Evolutionary conservation across 2,329 filamentous ascomycete species (phyloP), one percentile per base, ranked within the genome.

Genomic region (Emmonsiellopsis sp.): DNA sequence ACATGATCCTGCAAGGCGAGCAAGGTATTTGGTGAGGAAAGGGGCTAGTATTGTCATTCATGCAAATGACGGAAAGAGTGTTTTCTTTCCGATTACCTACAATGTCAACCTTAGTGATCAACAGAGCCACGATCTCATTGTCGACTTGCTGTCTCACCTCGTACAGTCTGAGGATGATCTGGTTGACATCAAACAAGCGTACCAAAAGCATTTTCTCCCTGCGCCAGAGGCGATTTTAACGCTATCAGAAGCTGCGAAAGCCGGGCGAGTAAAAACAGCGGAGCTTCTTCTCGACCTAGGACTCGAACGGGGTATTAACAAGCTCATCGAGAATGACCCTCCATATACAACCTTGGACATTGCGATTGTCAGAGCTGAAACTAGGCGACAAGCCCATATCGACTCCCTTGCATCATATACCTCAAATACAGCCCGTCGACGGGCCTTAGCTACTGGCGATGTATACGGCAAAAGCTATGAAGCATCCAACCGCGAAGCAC

Each of bases 41-140:
- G 63, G 61, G n/a, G 63, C 62, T 11, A 46, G 56, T 41, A 37
- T 58, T 7, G 51, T 56, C 13, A 41, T 46, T 13, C 40, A 45
- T 11, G 56, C 51, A 3, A 51, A 50, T 15, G 50, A 52, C 30
- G 58, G 52, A 8, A 58, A 56, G 45, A 62, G 64, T 40, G 57
- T 63, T 10, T 58, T 65, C 37, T 62, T 58, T 40, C 51, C 56
- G 5, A 57, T 65, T 9, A 55, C 52, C 31, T 57, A 58, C 31
- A 65, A 65, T 38, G 46, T 43, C 10, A 38, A 48, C 16, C 42
- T 65, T 2, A 58, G 49, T 10, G 63, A 65, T 47, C 50, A 62
- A 49, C 41, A 54, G 31, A 60, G 56, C 40, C 57, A 61, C 38
- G 55, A 63, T 8, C 53, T 65, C 4, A 61, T 65, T 26, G 16